Percentiles rank a stretch among this genome's conserved stretches.
Evolutionary conservation across 2,329 filamentous ascomycete species (phyloP).

Genomic region (Akanthomyces muscarius): DNA sequence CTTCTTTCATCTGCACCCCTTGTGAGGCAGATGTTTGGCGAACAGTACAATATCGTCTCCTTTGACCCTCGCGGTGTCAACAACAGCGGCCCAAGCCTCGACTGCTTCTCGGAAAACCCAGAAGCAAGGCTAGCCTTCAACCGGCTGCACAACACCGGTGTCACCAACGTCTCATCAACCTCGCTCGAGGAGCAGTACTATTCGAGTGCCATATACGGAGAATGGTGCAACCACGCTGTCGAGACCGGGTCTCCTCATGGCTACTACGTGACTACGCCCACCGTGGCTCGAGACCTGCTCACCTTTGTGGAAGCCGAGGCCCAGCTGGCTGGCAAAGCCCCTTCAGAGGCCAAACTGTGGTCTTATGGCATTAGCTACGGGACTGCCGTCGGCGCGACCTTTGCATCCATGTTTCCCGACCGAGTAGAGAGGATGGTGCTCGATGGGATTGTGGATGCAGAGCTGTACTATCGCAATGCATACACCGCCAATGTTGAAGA

Average conservation of each 20-base stretch:
- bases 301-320: constrained; percentile 30
- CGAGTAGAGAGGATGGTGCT: constrained; percentile 35
- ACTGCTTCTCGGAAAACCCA: constrained; percentile 29
- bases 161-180: constrained; percentile 27
- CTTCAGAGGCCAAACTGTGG: constrained; percentile 28
- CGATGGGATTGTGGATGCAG: constrained; percentile 29
- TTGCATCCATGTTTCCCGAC: constrained; percentile 25
- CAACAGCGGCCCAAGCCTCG: constrained; percentile 28
- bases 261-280: constrained; percentile 32
- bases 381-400: constrained; percentile 23
- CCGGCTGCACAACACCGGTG: constrained; percentile 25
- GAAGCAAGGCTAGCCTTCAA: constrained; percentile 28
- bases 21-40: constrained; percentile 29
- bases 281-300: constrained; percentile 29
- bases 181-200: constrained; percentile 30
- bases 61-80: constrained; percentile 40
- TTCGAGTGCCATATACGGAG: constrained; percentile 29
- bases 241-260: constrained; percentile 25
- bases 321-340: constrained; percentile 20
- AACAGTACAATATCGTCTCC: constrained; percentile 39
- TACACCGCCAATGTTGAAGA: constrained; percentile 24
- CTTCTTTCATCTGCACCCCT: constrained; percentile 15
- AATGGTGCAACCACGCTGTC: constrained; percentile 31
- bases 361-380: constrained; percentile 23
- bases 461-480: constrained; percentile 30